Percentiles rank a stretch among this genome's conserved stretches.
phyloP scores from a whole-genome alignment of 2,329 filamentous ascomycete genomes.

The Aurifilum marmelostoma region DNA sequence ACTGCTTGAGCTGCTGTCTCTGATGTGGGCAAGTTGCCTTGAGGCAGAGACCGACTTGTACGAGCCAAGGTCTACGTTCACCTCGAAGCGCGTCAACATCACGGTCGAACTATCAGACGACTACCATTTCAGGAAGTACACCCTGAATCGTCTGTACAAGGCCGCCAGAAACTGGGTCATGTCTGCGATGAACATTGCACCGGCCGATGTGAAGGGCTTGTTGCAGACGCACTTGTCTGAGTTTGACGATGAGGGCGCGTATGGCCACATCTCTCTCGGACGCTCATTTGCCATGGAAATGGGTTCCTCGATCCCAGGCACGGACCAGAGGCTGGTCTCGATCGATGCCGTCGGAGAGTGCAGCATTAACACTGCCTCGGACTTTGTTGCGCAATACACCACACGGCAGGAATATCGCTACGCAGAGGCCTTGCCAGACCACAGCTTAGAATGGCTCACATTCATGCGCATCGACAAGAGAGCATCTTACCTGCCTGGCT shows the following conservation, averaged over 20 bases:
- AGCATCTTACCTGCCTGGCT: constrained; percentile 55
- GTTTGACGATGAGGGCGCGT: constrained; percentile 87
- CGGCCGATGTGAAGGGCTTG: constrained; percentile 91
- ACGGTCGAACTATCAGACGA: constrained; percentile 92
- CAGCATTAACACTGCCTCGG: constrained; percentile 87
- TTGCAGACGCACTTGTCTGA: constrained; percentile 96
- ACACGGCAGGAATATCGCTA: constrained; percentile 95
- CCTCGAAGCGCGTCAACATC: constrained; percentile 76
- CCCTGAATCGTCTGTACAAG: constrained; percentile 76
- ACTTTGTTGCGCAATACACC: constrained; percentile 96
- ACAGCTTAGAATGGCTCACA: constrained; percentile 67
- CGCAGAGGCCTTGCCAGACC: constrained; percentile 73
- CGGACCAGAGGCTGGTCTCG: constrained; percentile 82
- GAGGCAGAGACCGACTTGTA: constrained; percentile 96
- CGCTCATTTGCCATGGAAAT: constrained; percentile 94
- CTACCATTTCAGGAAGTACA: constrained; percentile 78
- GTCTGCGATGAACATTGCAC: constrained; percentile 79
- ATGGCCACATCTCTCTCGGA: constrained; percentile 89
- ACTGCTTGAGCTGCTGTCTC: constrained; percentile 83
- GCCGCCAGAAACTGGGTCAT: constrained; percentile 82
- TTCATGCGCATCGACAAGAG: constrained; percentile 60
- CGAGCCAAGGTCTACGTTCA: constrained; percentile 80
- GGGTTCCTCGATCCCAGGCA: constrained; percentile 81
- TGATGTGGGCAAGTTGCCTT: constrained; percentile 95
- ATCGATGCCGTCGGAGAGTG: constrained; percentile 75